Evolutionary conservation across 2,329 filamentous ascomycete genomes (phyloP).

Genomic region (Sporothrix pseudoabietina): DNA sequence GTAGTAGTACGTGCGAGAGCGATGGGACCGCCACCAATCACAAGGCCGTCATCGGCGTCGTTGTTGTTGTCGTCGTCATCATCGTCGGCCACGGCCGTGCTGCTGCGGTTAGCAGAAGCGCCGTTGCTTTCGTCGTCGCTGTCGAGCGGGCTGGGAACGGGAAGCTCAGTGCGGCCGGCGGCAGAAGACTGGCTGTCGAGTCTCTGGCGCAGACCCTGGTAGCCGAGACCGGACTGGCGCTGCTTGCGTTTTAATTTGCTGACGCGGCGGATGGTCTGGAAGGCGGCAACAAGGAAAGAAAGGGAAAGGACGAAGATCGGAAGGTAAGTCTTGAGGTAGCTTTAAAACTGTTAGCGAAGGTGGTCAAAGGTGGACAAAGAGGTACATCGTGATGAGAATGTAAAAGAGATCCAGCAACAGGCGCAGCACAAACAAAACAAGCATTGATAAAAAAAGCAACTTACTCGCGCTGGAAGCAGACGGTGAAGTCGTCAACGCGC

Average conservation of each 20-base stretch:
- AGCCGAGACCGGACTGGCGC: constrained; percentile 19
- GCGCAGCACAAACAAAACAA: neutral
- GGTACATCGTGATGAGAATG: neutral
- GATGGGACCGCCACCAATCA: constrained; percentile 60
- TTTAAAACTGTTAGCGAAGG: constrained; percentile 41
- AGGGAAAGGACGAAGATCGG: constrained; percentile 70
- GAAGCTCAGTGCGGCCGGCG: constrained; percentile 54
- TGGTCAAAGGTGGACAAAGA: neutral
- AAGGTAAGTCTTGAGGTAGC: constrained; percentile 78
- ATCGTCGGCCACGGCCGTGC: constrained; percentile 43
- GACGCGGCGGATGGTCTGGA: constrained; percentile 59
- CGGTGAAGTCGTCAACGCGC: constrained; percentile 64
- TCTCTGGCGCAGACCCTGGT: constrained; percentile 28
- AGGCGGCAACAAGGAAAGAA: constrained; percentile 68
- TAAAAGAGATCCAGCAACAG: neutral
- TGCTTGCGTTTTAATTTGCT: constrained; percentile 52
- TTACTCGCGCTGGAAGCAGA: constrained; percentile 68
- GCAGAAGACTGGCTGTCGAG: constrained; percentile 34
- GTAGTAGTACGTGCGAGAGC: constrained; percentile 62
- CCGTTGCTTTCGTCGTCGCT: constrained; percentile 57
- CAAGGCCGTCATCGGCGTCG: constrained; percentile 58
- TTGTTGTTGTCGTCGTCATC: constrained; percentile 52
- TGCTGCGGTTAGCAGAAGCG: constrained; percentile 57
- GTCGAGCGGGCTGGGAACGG: constrained; percentile 45
- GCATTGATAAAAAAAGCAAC: constrained; percentile 40